These are phyloP conservation scores for Jatropha curcas DNA, from an alignment of 345 rosid genomes.

Conservation along the genomic window DNA sequence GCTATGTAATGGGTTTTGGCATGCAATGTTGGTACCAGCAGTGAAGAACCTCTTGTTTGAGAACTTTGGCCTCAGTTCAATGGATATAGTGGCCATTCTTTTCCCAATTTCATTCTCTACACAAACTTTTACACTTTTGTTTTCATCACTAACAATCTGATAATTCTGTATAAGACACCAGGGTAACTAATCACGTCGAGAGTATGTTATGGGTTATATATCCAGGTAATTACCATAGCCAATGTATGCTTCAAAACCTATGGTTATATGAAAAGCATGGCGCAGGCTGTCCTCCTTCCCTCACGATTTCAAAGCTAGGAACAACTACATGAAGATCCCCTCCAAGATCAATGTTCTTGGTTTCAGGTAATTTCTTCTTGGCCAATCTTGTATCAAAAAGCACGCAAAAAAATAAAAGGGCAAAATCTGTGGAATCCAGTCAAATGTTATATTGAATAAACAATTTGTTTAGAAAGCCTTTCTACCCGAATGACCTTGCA, in stretches of 20 bases:
- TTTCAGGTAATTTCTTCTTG: constrained; percentile 52
- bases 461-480: too few relatives aligned
- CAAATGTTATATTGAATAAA: too few relatives aligned
- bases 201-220: constrained; percentile 81
- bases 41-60: neutral
- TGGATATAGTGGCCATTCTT: neutral
- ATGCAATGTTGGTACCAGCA: neutral
- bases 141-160: constrained; percentile 2
- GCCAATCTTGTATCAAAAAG: neutral
- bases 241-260: constrained; percentile 87
- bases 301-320: constrained; percentile 87
- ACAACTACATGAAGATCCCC: constrained; percentile 99
- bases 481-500: neutral
- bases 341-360: constrained; percentile 95
- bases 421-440: neutral
- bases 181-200: constrained; percentile 91
- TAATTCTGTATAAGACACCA: constrained; percentile 56
- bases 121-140: neutral
- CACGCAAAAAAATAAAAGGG: neutral
- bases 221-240: constrained; percentile 89
- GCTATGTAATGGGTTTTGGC: neutral
- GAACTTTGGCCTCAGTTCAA: neutral
- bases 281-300: constrained; percentile 87
- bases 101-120: neutral
- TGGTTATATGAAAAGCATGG: constrained; percentile 91